Conservation (phyloP, 2,329 filamentous ascomycete species). For the Madurella mycetomatis region DNA sequence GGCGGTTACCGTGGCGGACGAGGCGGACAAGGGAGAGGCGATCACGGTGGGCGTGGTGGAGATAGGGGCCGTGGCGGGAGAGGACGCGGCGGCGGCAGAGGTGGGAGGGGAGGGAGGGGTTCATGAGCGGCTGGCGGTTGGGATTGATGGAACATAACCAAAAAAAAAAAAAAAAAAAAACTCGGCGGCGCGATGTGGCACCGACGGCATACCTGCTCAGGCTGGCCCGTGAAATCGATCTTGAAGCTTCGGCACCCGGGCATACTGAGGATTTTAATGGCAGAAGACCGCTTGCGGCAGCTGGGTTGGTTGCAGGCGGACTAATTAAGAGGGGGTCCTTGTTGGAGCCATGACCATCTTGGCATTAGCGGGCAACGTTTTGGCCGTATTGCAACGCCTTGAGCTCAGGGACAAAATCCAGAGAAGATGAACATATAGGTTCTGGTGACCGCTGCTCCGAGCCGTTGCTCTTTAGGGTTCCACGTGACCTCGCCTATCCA, state of each 20-base stretch:
- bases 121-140: not conserved
- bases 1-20: slow-evolving; percentile 62
- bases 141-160: not conserved
- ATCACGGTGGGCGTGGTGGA: slow-evolving; percentile 54
- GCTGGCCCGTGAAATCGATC: not conserved
- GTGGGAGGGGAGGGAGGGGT: slow-evolving; percentile 18
- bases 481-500: no score
- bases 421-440: no score
- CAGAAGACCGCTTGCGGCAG: not conserved
- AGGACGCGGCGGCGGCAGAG: slow-evolving; percentile 28
- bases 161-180: not conserved
- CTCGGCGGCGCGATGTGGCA: not conserved
- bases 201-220: not conserved
- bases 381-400: no score
- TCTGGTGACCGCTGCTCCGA: no score
- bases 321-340: no score
- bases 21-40: slow-evolving; percentile 50
- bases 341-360: no score
- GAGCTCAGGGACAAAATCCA: no score
- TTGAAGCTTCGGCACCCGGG: not conserved
- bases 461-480: no score
- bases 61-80: slow-evolving; percentile 47
- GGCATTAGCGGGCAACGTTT: no score
- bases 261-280: not conserved
- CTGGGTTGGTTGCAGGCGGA: not conserved